Evolutionary conservation across 176 grass and related monocot species (phyloP), one percentile per base, ranked within the genome.

Genomic region (Neostapfia colusana): DNA sequence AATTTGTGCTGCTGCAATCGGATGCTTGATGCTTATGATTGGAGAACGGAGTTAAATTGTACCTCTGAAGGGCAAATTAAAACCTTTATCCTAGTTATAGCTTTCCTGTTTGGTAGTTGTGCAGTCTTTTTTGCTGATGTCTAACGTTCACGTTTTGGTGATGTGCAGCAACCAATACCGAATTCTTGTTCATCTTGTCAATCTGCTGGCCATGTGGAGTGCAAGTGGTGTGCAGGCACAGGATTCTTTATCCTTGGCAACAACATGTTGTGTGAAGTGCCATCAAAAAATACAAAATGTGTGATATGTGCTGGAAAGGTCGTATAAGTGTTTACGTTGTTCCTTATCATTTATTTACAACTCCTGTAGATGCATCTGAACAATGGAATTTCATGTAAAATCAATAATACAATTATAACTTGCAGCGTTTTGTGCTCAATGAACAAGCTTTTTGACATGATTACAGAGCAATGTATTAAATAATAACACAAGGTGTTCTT

Each of bases 201-300:
- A 74, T 90, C 91, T 20, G 88, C 88, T 79, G 95, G 95, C 27
- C 75, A 89, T 37, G 87, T 88, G 71, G 91, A 98, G 79, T 98
- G 91, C 82, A 91, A 92, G 64, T 98, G 95, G 95, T 98, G 91
- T 55, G 44, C 76, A 3, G 91, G 95, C 45, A 98, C 95, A 26
- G 91, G 95, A 40, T 98, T 98, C 76, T 98, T 98, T 79, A 98
- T 98, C 79, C 91, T 98, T 37, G 89, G 95, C 43, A 86, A 98
- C 65, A 93, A 92, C 57, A 86, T 98, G 89, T 66, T 98, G 24
- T 98, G 95, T 27, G 87, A 98, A 94, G 86, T 98, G 69, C 95
- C 95, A 10, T 98, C 91, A 17, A 91, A 71, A 77, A 97, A 93
- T 63, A 84, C 91, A 13, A 88, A 85, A 78, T 97, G 95, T 70